These are phyloP conservation scores for Tetradesmus lagerheimii DNA, from an alignment of 139 green algal genomes.

Conservation along the genomic window DNA sequence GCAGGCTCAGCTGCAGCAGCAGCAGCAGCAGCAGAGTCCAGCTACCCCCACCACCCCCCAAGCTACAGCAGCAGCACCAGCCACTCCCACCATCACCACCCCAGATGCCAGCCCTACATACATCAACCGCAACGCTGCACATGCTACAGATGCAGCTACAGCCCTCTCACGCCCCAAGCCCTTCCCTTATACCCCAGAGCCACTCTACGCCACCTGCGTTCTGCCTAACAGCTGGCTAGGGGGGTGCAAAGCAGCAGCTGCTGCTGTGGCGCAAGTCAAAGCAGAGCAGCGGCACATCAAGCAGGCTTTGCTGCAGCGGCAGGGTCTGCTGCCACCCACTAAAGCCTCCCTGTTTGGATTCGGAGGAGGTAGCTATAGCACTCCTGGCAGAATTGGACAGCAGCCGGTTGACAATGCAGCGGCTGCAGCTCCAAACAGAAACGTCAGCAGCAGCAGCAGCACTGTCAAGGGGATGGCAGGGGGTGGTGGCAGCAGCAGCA, in stretches of 20 bases:
- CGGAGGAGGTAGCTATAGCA: not conserved
- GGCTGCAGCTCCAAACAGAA: no score
- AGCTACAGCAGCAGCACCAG: not conserved
- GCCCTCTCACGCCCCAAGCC: not conserved
- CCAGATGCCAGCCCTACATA: not conserved
- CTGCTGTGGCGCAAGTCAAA: not conserved
- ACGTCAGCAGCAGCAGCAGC: no score
- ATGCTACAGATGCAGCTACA: no score
- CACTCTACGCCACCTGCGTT: not conserved
- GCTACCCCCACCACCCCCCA: not conserved
- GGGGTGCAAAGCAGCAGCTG: not conserved
- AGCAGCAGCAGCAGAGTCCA: not conserved
- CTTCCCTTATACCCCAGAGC: not conserved
- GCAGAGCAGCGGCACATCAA: constrained; percentile 27
- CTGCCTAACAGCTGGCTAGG: constrained; percentile 4
- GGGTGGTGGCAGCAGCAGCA: not conserved
- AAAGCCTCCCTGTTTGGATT: not conserved
- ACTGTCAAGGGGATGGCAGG: not conserved
- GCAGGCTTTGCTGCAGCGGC: not conserved
- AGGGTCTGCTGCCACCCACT: not conserved
- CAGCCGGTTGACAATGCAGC: not conserved
- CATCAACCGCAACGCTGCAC: not conserved
- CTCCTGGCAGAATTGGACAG: not conserved
- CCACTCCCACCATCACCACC: no score
- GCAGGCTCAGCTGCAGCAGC: not conserved